Conservation (phyloP, 305 asterid species). For the Fraxinus paxiana region DNA sequence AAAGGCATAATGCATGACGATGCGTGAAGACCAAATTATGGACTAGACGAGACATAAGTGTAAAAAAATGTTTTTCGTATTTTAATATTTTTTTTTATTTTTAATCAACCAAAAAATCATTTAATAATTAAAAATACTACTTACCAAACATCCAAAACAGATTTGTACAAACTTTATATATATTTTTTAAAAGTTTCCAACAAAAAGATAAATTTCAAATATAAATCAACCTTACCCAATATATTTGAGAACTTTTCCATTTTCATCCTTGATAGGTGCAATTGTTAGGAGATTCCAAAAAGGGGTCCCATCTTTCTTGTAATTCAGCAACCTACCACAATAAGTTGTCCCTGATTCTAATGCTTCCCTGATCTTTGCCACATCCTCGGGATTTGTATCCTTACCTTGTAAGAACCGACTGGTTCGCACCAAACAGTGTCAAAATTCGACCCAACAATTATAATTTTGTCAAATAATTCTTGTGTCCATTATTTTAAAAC, state of each 20-base stretch:
- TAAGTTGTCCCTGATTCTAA: slow-evolving; percentile 53
- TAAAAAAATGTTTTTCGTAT: too few relatives aligned
- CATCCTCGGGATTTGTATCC: slow-evolving; percentile 75
- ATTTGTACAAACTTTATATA: too few relatives aligned
- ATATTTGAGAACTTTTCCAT: slow-evolving; percentile 73
- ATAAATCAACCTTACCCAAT: slow-evolving; percentile 51
- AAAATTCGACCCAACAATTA: not conserved
- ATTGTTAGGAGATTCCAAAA: slow-evolving; percentile 95
- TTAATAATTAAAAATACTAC: too few relatives aligned
- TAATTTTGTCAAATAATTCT: not conserved
- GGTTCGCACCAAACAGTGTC: slow-evolving; percentile 24
- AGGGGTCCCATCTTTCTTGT: slow-evolving; percentile 92
- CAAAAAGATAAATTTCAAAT: too few relatives aligned
- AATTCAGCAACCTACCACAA: slow-evolving; percentile 85
- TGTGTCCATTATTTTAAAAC: too few relatives aligned
- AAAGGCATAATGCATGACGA: too few relatives aligned
- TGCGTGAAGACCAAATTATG: too few relatives aligned
- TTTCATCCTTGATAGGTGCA: slow-evolving; percentile 88
- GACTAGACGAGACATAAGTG: too few relatives aligned
- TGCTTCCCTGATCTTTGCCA: slow-evolving; percentile 80
- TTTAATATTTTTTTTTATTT: too few relatives aligned
- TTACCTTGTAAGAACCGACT: slow-evolving; percentile 90
- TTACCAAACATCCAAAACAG: not conserved
- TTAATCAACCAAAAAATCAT: not conserved
- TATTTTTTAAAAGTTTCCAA: not conserved